Evolutionary conservation across 139 green algal species (phyloP).

Genomic region (Volvox reticuliferus): DNA sequence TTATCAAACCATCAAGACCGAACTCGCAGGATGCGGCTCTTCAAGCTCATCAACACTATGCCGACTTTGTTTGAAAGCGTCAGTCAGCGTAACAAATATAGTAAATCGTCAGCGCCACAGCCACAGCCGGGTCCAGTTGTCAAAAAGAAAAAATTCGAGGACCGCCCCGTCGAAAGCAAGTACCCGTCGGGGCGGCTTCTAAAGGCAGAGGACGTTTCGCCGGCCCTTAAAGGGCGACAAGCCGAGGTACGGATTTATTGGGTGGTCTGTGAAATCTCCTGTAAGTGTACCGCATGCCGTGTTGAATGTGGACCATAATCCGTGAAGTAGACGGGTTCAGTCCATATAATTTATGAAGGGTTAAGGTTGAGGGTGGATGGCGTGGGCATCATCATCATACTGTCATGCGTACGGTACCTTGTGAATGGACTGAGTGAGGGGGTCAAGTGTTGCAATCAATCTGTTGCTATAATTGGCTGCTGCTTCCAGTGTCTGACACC

Average conservation of each 20-base stretch:
- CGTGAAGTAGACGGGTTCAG: too few species aligned
- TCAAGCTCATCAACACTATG: slow-evolving; percentile 71
- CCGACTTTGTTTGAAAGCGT: slow-evolving; percentile 77
- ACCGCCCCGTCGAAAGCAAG: slow-evolving; percentile 42
- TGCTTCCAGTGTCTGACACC: too few species aligned
- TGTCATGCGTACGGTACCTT: too few species aligned
- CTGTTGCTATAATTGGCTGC: too few species aligned
- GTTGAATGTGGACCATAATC: too few species aligned
- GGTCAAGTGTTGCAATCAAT: too few species aligned
- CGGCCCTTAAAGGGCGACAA: slow-evolving; percentile 74
- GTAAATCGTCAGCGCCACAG: background rate
- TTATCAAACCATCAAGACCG: background rate
- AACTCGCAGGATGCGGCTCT: slow-evolving; percentile 64
- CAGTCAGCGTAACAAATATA: slow-evolving; percentile 53
- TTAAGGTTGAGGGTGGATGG: too few species aligned
- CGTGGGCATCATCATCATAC: too few species aligned
- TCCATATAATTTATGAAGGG: too few species aligned
- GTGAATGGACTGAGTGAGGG: too few species aligned
- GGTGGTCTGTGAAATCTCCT: background rate
- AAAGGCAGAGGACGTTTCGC: slow-evolving; percentile 65
- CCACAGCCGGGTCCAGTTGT: slow-evolving; percentile 24
- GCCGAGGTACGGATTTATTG: slow-evolving; percentile 69
- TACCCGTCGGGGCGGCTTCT: slow-evolving; percentile 41
- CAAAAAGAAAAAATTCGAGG: slow-evolving; percentile 49
- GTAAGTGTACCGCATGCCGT: too few species aligned